These are phyloP conservation scores for Echium plantagineum DNA, from an alignment of 257 asterid genomes.

Conservation along the genomic window DNA sequence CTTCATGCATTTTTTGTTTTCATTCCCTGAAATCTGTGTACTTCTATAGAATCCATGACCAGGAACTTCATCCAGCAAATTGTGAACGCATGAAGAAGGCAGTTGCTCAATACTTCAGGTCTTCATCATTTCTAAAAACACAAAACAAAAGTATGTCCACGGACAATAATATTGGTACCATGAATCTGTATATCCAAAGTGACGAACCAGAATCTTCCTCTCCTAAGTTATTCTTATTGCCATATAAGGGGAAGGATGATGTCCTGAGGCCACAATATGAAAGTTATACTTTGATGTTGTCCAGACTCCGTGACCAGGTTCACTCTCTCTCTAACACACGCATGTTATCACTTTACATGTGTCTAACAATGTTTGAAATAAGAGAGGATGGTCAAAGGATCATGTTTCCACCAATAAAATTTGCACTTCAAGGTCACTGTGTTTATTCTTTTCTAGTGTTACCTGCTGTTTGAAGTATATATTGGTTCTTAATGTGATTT, in stretches of 20 bases:
- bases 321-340: constrained; percentile 20
- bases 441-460: background rate
- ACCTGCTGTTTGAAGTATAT: no score
- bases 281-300: constrained; percentile 43
- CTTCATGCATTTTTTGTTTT: background rate
- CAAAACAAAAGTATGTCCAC: constrained; percentile 27
- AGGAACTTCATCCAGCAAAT: constrained; percentile 38
- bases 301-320: constrained; percentile 84
- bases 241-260: constrained; percentile 45
- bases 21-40: background rate
- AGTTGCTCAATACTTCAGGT: constrained; percentile 37
- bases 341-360: no score
- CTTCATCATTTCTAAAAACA: constrained; percentile 41
- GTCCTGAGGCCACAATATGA: constrained; percentile 39
- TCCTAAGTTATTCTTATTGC: constrained; percentile 52
- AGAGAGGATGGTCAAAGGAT: no score
- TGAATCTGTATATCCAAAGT: constrained; percentile 11
- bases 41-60: constrained; percentile 40
- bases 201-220: constrained; percentile 22
- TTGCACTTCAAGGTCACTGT: background rate
- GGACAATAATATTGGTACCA: constrained; percentile 15
- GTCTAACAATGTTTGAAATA: no score
- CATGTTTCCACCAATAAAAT: background rate
- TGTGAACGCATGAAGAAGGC: constrained; percentile 39
- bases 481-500: background rate